Percentiles rank a stretch among this genome's conserved stretches.
Conservation (phyloP, 2,329 filamentous ascomycete genomes). For the Canariomyces notabilis region DNA sequence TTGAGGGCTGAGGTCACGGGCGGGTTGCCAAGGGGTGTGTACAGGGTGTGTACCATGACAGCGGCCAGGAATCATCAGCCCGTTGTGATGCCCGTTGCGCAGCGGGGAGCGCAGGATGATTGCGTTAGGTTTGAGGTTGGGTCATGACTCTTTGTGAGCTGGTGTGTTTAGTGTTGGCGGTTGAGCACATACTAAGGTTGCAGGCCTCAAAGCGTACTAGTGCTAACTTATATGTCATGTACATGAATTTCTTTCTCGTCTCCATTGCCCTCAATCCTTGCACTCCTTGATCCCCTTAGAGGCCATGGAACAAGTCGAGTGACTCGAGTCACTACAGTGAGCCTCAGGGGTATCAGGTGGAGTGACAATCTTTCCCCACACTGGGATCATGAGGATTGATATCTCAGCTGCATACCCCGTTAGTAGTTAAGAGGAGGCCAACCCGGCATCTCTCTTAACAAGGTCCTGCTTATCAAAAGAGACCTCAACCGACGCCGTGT, state of each 20-base stretch:
- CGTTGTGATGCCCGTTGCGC: constrained; percentile 53
- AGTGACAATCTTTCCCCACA: too few relatives aligned
- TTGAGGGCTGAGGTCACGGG: constrained; percentile 40
- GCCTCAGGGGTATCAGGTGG: neutral
- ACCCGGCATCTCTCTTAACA: neutral
- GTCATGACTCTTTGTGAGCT: constrained; percentile 1
- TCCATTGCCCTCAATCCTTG: too few relatives aligned
- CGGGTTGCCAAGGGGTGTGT: constrained; percentile 43
- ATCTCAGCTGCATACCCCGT: neutral
- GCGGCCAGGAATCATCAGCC: constrained; percentile 50
- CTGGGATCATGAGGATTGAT: too few relatives aligned
- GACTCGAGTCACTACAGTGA: neutral
- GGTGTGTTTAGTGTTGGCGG: neutral
- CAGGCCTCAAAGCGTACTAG: too few relatives aligned
- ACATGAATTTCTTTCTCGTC: too few relatives aligned
- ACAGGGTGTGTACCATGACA: constrained; percentile 49
- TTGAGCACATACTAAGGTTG: too few relatives aligned
- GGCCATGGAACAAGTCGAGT: too few relatives aligned
- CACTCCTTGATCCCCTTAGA: too few relatives aligned
- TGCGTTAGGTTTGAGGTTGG: constrained; percentile 45
- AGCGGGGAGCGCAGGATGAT: constrained; percentile 50
- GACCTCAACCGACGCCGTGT: neutral
- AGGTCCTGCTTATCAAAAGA: neutral
- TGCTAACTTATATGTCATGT: too few relatives aligned
- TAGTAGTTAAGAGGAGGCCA: too few relatives aligned